Evolutionary conservation across 768 basidiomycete genomes (phyloP).

Genomic region (Termitomyces sp.): DNA sequence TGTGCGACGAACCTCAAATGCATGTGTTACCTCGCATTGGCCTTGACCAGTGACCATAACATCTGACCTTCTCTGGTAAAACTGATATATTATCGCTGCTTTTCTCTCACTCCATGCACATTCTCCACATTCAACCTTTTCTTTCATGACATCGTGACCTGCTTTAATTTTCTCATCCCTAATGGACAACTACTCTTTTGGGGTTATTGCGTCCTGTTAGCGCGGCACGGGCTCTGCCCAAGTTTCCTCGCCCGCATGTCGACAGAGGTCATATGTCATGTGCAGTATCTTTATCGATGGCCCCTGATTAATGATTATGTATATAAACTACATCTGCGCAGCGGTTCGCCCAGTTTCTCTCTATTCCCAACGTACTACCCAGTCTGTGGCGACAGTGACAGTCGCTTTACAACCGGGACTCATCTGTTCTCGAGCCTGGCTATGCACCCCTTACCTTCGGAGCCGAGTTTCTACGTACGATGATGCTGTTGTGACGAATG

Average conservation of each 20-base stretch:
- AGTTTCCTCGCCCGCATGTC: neutral
- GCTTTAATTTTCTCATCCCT: neutral
- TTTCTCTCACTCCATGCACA: neutral
- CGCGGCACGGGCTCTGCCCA: neutral
- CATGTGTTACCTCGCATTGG: neutral
- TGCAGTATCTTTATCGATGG: neutral
- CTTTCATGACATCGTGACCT: neutral
- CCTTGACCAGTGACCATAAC: neutral
- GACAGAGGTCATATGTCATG: neutral
- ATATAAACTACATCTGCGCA: neutral
- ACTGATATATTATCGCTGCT: neutral
- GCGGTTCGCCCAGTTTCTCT: neutral
- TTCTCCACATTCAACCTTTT: neutral
- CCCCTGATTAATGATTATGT: neutral
- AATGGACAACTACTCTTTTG: neutral
- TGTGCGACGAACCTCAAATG: neutral
- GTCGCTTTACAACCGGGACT: neutral
- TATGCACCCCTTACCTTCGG: slow-evolving; percentile 9
- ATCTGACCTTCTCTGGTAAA: neutral
- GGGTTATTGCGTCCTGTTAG: neutral
- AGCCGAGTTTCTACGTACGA: slow-evolving; percentile 8
- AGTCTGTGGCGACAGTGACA: neutral
- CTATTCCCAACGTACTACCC: neutral
- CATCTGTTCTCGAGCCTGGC: neutral
- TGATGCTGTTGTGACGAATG: neutral